Base-by-base conservation (phyloP, 179 eudicot genomes). In the Sideroxylon spinosum region DNA sequence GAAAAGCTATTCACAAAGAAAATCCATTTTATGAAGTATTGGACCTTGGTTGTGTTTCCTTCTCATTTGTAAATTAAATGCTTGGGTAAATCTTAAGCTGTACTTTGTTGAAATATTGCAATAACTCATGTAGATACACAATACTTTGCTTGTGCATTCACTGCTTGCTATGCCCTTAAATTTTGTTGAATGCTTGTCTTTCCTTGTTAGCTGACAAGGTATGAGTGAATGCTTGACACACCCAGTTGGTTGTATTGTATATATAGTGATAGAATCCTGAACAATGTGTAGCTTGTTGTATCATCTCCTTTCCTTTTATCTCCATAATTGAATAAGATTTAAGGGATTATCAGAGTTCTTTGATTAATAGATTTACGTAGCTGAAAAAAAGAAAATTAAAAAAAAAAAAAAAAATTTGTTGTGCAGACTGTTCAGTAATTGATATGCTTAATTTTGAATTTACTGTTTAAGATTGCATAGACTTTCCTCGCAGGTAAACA, bases 401-500 rank as follows among this genome's bases (percentile, higher is more conserved):
- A 3, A 37, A 1, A 37, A 37, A 37, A 1, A 37, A 37, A 37
- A 1, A 37, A 37, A 4, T 37, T 37, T 3, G 44, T 9, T 52
- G 56, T 3, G 16, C 16, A 9, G 56, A 52, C 56, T 52, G 19
- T 23, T 22, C 8, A 4, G 37, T 19, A 71, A n/a, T 74, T 32
- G 10, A 26, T 55, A 29, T 73, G 3, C 62, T 25, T 55, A 74
- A 29, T 19, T 74, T 74, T 74, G 50, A 29, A 37, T 17, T 59
- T 55, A 32, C 9, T 73, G 37, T 48, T 71, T 55, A 73, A 73
- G 48, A 28, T 25, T 73, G 59, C 22, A 20, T 75, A 8, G 26
- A 29, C 75, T 71, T 72, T 60, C 79, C 81, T 74, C 63, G 78
- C 91, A 94, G 98, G 97, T 94, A 50, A 94, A 94, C 85, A 94